Evolutionary conservation across 2,329 filamentous ascomycete species (phyloP).

Genomic region (Nothopassalora personata): DNA sequence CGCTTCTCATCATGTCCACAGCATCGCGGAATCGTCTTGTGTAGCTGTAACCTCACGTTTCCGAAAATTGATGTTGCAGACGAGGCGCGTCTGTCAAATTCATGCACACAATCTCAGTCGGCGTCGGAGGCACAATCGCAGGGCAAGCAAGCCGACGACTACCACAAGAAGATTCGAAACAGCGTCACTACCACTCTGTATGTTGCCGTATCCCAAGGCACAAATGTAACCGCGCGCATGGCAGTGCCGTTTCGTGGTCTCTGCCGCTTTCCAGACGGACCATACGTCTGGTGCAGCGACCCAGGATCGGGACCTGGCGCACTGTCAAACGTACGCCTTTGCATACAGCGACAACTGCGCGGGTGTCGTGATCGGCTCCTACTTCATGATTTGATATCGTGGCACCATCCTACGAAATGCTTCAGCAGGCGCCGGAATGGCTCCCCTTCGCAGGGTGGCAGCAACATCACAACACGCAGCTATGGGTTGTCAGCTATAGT

Average conservation of each 20-base stretch:
- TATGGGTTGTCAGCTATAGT: not conserved
- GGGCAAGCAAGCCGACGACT: not conserved
- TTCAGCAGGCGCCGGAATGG: no score
- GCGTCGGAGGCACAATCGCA: not conserved
- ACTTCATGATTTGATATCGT: conserved; percentile 1
- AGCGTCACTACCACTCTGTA: not conserved
- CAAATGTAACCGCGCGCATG: conserved; percentile 3
- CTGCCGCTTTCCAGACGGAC: not conserved
- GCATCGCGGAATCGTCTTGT: not conserved
- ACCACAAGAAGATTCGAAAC: not conserved
- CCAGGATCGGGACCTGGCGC: not conserved
- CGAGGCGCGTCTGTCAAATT: not conserved
- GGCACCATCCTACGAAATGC: not conserved
- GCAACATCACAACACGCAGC: not conserved
- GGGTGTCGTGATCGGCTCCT: not conserved
- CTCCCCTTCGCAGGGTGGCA: not conserved
- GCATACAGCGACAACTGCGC: not conserved
- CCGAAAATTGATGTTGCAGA: not conserved
- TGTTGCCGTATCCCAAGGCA: not conserved
- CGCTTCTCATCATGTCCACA: not conserved
- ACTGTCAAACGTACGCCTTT: not conserved
- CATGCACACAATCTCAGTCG: not conserved
- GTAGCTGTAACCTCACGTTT: not conserved
- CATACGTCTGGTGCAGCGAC: not conserved
- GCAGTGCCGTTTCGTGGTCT: not conserved